Base-by-base conservation (phyloP, 345 rosid species). In the Populus ilicifolia region DNA sequence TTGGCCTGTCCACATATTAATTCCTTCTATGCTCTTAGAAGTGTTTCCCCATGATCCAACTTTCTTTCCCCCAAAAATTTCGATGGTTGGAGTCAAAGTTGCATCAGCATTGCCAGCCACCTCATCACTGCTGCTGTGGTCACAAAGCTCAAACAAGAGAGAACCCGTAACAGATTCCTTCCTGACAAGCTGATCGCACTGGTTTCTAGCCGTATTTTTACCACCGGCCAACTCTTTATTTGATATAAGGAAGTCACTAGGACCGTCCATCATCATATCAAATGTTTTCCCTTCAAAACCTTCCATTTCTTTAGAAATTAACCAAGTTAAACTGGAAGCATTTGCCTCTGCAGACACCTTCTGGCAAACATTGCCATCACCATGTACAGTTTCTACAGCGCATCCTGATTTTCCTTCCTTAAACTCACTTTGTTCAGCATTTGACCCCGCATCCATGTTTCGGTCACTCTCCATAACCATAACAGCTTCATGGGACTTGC, bases 11-110 rank as follows among this genome's bases (percentile, higher is more conserved):
- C 29, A 54, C 33, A 33, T 44, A 39, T 67, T 43, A 72, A 35
- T 33, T 62, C 43, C 63, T 18, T 48, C 68, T n/a, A 5, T 14
- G 48, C 41, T 33, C 38, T 23, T 54, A 62, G 56, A 36, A 67
- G 77, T 33, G 36, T 68, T 5, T 29, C 41, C 8, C 11, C 14
- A 43, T 27, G 16, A 30, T 33, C 61, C 77, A 65, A 12, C 46
- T 54, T 54, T 76, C 69, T 76, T 61, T 39, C 11, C 69, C 17
- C 27, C 54, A 44, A 54, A 67, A 54, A 29, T 20, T 66, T 71
- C 56, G 72, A 65, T 77, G 44, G 68, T 21, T 38, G 71, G 71
- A 20, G 33, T 29, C 73, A 67, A 70, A 76, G 25, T 73, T 64
- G 35, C 54, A 61, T 59, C 43, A 36, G 44, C 50, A 38, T 33